A percentile compares a stretch with the other conserved stretches of the same genome.
These are phyloP conservation scores for Suhomyces yuchorum DNA, from an alignment of 1,139 yeast species.

Conservation along the genomic window DNA sequence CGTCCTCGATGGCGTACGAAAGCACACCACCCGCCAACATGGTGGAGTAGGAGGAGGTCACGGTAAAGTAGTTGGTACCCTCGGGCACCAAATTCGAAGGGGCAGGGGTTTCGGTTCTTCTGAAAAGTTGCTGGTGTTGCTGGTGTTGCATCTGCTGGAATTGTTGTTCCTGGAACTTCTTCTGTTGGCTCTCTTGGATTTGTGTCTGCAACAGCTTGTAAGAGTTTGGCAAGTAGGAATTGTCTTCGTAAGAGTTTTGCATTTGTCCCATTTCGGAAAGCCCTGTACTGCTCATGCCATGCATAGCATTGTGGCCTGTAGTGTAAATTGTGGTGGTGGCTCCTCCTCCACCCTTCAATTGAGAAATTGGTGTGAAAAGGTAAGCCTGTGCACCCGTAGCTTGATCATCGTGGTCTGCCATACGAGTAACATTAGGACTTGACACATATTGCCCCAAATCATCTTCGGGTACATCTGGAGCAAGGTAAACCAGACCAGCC, in stretches of 20 bases:
- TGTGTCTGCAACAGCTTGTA: conserved; percentile 23
- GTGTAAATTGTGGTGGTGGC: conserved; percentile 30
- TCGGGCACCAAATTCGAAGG: conserved; percentile 23
- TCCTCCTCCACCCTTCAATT: conserved; percentile 43
- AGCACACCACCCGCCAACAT: conserved; percentile 46
- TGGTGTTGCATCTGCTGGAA: conserved; percentile 22
- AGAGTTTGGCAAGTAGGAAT: conserved; percentile 18
- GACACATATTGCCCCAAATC: conserved; percentile 74
- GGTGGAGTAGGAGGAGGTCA: conserved; percentile 40
- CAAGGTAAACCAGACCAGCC: conserved; percentile 83
- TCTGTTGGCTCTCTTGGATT: conserved; percentile 21
- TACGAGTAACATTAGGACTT: conserved; percentile 50
- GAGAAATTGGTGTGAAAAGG: conserved; percentile 51
- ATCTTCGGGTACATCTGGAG: conserved; percentile 74
- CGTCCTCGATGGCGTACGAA: conserved; percentile 35
- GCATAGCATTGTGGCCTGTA: conserved; percentile 17
- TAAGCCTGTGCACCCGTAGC: conserved; percentile 41
- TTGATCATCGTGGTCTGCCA: conserved; percentile 63
- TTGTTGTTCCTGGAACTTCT: conserved; percentile 21
- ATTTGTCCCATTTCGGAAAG: conserved; percentile 6
- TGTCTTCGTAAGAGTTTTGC: conserved; percentile 18
- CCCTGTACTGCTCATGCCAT: conserved; percentile 15
- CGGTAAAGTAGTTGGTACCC: conserved; percentile 30
- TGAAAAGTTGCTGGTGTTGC: conserved; percentile 22
- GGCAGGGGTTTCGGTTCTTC: conserved; percentile 28